Percentiles rank a stretch among this genome's conserved stretches.
These are phyloP conservation scores for Vitis vinifera DNA, from an alignment of 164 flowering plant species.

Conservation along the genomic window DNA sequence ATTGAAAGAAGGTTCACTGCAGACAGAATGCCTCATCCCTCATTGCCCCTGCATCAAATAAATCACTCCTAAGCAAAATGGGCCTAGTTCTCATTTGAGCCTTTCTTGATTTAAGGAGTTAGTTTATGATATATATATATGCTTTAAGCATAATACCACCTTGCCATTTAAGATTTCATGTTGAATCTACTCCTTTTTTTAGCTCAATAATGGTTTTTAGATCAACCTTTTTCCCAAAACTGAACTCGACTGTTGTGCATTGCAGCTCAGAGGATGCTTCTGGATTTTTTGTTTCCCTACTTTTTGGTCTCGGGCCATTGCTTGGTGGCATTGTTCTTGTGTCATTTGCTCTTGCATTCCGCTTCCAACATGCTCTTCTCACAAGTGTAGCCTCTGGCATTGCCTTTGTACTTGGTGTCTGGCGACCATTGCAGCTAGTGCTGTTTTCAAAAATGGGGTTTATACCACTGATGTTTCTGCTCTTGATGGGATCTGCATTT, in stretches of 20 bases:
- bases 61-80: too few relatives aligned
- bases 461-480: conserved; percentile 46
- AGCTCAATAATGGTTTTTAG: too few relatives aligned
- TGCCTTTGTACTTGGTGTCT: conserved; percentile 81
- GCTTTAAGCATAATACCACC: too few relatives aligned
- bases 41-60: too few relatives aligned
- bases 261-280: conserved; percentile 85
- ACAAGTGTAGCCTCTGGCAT: conserved; percentile 87
- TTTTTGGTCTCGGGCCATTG: conserved; percentile 93
- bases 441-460: conserved; percentile 67
- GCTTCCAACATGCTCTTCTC: conserved; percentile 78
- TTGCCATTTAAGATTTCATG: too few relatives aligned
- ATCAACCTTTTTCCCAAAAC: not conserved
- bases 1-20: too few relatives aligned
- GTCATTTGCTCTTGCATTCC: conserved; percentile 69
- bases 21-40: too few relatives aligned
- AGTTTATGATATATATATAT: too few relatives aligned
- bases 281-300: conserved; percentile 82
- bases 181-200: too few relatives aligned
- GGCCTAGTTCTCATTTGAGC: too few relatives aligned
- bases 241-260: not conserved
- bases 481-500: conserved; percentile 46
- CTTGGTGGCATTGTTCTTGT: conserved; percentile 78
- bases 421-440: conserved; percentile 88
- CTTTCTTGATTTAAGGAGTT: too few relatives aligned